phyloP scores from a whole-genome alignment of 75 land plant species.

The Pinus albicaulis region DNA sequence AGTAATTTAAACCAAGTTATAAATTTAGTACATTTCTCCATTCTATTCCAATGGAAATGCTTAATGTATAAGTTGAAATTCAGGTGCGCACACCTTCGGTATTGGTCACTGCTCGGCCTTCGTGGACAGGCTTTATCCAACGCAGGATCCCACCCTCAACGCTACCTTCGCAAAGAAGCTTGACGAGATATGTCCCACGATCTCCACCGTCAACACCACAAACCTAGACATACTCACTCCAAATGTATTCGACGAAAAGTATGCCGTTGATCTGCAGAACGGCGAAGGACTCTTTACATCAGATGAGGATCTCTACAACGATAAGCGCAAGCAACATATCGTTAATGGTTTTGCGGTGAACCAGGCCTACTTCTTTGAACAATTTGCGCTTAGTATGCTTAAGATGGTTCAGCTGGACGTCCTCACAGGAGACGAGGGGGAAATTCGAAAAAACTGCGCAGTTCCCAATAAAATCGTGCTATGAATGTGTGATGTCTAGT shows the following conservation, averaged over 20 bases:
- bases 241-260: constrained; percentile 8
- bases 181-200: background rate
- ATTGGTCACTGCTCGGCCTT: constrained; percentile 22
- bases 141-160: constrained; percentile 1
- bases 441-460: no score
- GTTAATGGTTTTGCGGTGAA: background rate
- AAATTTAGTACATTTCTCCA: background rate
- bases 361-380: constrained; percentile 6
- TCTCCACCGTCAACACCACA: background rate
- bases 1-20: no score
- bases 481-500: no score
- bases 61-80: background rate
- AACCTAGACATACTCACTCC: constrained; percentile 5
- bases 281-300: background rate
- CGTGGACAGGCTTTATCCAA: constrained; percentile 29
- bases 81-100: constrained; percentile 38
- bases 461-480: no score
- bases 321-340: background rate
- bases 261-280: background rate
- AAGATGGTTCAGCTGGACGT: constrained; percentile 22
- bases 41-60: background rate
- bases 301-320: background rate
- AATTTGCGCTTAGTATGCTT: constrained; percentile 5
- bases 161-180: background rate
- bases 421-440: constrained; percentile 9